phyloP scores from a whole-genome alignment of 2,329 filamentous ascomycete genomes.

The Setomelanomma holmii region DNA sequence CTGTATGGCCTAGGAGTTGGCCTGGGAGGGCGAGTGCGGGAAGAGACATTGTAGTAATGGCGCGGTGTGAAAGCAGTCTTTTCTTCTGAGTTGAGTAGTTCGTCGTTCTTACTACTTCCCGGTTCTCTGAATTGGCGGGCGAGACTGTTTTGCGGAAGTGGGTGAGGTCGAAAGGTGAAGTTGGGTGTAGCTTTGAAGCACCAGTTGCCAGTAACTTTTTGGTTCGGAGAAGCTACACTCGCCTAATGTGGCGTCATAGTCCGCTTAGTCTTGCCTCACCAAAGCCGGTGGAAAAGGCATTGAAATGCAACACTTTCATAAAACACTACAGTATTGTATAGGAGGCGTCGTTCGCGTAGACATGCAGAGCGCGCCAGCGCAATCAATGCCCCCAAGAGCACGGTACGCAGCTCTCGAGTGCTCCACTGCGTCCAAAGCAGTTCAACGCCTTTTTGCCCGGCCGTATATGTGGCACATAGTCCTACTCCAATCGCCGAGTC shows the following conservation, averaged over 20 bases:
- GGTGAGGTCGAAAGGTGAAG: no score
- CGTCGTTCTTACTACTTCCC: no score
- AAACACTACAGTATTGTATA: slow-evolving; percentile 42
- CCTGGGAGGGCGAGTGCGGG: slow-evolving; percentile 75
- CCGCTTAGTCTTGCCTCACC: slow-evolving; percentile 26
- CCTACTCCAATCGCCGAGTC: slow-evolving; percentile 47
- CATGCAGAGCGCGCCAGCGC: slow-evolving; percentile 20
- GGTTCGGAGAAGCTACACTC: slow-evolving; percentile 22
- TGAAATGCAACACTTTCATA: slow-evolving; percentile 26
- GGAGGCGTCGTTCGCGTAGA: slow-evolving; percentile 18
- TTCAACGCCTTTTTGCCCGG: slow-evolving; percentile 41
- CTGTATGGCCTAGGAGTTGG: slow-evolving; percentile 73
- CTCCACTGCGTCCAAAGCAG: slow-evolving; percentile 27
- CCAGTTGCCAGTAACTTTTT: slow-evolving; percentile 27
- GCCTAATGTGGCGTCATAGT: slow-evolving; percentile 29
- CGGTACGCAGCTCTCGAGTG: slow-evolving; percentile 12
- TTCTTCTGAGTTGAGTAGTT: no score
- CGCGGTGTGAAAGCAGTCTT: no score
- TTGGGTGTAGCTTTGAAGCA: slow-evolving; percentile 2
- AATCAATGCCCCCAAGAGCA: slow-evolving; percentile 11
- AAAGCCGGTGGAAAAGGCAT: background rate
- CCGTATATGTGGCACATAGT: slow-evolving; percentile 27
- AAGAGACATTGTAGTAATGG: slow-evolving; percentile 37
- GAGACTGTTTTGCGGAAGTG: no score
- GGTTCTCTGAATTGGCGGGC: no score